phyloP scores from a whole-genome alignment of 2,329 filamentous ascomycete species.

The Nannizziopsis barbatae region DNA sequence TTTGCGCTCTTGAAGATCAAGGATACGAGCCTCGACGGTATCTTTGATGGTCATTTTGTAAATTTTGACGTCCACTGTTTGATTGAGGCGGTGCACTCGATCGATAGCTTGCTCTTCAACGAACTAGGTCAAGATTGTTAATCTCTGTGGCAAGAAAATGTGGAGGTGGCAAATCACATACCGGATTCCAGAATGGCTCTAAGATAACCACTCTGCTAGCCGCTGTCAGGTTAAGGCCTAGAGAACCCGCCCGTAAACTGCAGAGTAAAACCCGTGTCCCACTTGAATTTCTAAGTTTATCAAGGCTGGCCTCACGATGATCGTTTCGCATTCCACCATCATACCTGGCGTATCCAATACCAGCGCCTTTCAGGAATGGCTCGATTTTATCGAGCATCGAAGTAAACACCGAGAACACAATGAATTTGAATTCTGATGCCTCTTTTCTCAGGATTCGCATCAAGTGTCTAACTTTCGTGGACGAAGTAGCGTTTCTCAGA shows the following conservation, averaged over 20 bases:
- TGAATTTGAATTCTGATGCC: constrained; percentile 77
- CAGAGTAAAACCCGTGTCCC: constrained; percentile 76
- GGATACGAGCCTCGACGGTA: constrained; percentile 85
- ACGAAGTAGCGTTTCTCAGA: constrained; percentile 40
- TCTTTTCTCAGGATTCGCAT: constrained; percentile 71
- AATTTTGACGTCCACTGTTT: constrained; percentile 86
- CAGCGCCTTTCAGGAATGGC: constrained; percentile 67
- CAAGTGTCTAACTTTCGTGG: constrained; percentile 84
- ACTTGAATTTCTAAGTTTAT: constrained; percentile 61
- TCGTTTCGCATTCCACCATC: constrained; percentile 95
- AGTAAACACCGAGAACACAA: constrained; percentile 97
- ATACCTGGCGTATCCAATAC: constrained; percentile 75
- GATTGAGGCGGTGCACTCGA: constrained; percentile 93
- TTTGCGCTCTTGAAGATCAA: constrained; percentile 92
- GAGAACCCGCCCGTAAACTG: constrained; percentile 81
- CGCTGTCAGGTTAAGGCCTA: constrained; percentile 89
- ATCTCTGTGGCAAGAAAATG: background rate
- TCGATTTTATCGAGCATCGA: constrained; percentile 96
- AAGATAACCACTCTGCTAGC: constrained; percentile 88
- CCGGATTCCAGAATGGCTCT: constrained; percentile 97
- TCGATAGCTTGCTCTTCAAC: constrained; percentile 99
- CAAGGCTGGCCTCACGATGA: constrained; percentile 72
- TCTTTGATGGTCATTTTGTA: constrained; percentile 83
- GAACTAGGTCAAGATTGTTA: constrained; percentile 46
- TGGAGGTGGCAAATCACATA: constrained; percentile 34